Base-by-base conservation (phyloP, 1,284 basidiomycete species). In the Cutaneotrichosporon sp. region DNA sequence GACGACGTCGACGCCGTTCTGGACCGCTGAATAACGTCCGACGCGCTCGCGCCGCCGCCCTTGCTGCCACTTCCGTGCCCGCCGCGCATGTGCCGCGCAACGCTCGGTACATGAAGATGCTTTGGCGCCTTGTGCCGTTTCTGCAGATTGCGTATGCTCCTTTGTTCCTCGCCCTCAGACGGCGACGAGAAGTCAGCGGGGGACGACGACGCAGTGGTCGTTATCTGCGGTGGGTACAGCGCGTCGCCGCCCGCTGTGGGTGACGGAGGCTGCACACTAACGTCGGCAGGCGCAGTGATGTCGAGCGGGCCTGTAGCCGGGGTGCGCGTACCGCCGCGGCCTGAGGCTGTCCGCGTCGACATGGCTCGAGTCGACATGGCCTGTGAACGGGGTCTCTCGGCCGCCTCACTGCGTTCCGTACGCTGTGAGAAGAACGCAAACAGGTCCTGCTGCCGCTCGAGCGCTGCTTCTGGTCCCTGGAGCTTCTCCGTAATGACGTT, bases 401-500 rank as follows among this genome's bases (percentile, higher is more conserved):
- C 30, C 4, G 18, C 35, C 8, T 50, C 49, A 3, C 15, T 21
- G 4, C 35, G 47, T 23, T 56, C 55, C 1, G 55, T 52, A 1
- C 55, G 55, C 26, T 47, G 40, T 8, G 77, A 75, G 62, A 80
- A 87, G 86, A 88, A 97, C 5, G 81, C 78, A 72, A 97, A 96
- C 2, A 93, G 80, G 41, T 90, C 88, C 30, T 91, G 80, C 81
- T 93, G 92, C 56, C 83, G 85, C 21, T 79, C 78, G 52, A 88
- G 85, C 0, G 91, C 93, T 40, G 84, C 83, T 61, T 94, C 90
- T 0, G 88, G 80, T 0, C 96, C 96, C 40, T 90, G 86, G 18
- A 88, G 81, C 47, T 86, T 81, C 76, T 99, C 94, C 14, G 83
- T 80, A 44, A 97, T 77, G 4, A 86, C 83, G 50, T 89, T 84